Evolutionary conservation across 2,329 filamentous ascomycete genomes (phyloP).

Genomic region (Arthrobotrys sinensis): DNA sequence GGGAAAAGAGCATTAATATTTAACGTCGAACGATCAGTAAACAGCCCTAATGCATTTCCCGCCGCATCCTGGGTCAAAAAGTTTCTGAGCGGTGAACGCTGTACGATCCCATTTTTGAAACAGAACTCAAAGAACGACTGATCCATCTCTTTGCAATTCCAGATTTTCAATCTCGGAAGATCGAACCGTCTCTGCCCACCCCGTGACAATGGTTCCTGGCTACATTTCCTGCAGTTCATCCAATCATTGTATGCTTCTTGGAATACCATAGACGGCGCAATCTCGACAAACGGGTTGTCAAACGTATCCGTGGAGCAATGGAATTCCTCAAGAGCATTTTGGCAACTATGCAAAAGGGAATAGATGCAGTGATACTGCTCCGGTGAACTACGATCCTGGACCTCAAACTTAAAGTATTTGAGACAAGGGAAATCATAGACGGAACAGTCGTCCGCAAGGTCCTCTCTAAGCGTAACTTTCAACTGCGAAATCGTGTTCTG

Average conservation of each 20-base stretch:
- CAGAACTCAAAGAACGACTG: constrained; percentile 15
- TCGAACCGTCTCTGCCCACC: constrained; percentile 8
- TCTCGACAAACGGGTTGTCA: constrained; percentile 15
- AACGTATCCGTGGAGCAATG: constrained; percentile 11
- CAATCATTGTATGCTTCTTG: constrained; percentile 23
- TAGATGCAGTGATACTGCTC: constrained; percentile 36
- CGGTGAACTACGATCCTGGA: background rate
- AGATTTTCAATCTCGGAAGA: constrained; percentile 18
- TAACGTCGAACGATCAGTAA: background rate
- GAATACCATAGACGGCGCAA: background rate
- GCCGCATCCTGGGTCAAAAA: constrained; percentile 12
- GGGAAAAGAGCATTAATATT: constrained; percentile 27
- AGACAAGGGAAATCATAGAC: constrained; percentile 39
- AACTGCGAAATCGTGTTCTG: constrained; percentile 39
- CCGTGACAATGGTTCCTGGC: background rate
- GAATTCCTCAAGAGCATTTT: constrained; percentile 31
- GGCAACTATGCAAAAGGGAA: constrained; percentile 37
- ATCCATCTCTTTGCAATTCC: constrained; percentile 24
- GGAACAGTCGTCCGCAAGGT: constrained; percentile 34
- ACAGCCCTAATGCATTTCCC: constrained; percentile 6
- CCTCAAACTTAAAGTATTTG: constrained; percentile 21
- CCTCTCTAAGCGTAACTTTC: constrained; percentile 15
- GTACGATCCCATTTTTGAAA: constrained; percentile 7
- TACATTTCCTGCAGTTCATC: constrained; percentile 22
- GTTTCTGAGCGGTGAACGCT: constrained; percentile 10